A percentile compares a stretch with the other conserved stretches of the same genome.
Conservation (phyloP, 768 basidiomycete genomes). For the Kwoniella dendrophila region DNA sequence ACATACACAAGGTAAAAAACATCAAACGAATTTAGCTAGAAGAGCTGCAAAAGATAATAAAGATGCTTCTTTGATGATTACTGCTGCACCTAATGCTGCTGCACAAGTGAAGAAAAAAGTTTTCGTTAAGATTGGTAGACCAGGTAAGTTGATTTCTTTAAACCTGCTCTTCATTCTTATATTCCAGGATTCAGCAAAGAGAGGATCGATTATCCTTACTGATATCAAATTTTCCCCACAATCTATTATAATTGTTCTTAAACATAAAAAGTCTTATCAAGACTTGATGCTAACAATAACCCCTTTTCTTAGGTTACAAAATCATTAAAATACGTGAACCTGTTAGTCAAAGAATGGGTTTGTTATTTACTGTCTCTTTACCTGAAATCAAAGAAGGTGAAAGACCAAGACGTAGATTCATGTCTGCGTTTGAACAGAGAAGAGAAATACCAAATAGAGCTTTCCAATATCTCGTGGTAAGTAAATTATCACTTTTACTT, state of each 20-base stretch:
- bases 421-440: constrained; percentile 98
- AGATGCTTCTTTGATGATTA: constrained; percentile 86
- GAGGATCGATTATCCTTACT: no score
- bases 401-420: constrained; percentile 82
- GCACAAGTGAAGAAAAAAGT: constrained; percentile 83
- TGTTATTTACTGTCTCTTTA: constrained; percentile 89
- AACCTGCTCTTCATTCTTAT: neutral
- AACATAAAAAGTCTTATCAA: neutral
- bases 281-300: constrained; percentile 8
- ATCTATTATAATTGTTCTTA: no score
- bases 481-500: no score
- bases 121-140: constrained; percentile 95
- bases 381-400: constrained; percentile 89
- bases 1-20: constrained; percentile 99
- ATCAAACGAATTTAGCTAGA: constrained; percentile 96
- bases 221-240: no score
- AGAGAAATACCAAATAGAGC: constrained; percentile 91
- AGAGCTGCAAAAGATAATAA: constrained; percentile 97
- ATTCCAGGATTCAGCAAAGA: neutral
- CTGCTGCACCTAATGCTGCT: constrained; percentile 54
- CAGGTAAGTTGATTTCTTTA: constrained; percentile 55
- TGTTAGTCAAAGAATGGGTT: constrained; percentile 81
- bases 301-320: constrained; percentile 61
- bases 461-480: constrained; percentile 93
- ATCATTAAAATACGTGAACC: constrained; percentile 92